phyloP scores from a whole-genome alignment of 495 filamentous ascomycete genomes.

The Hypoxylon lienhwacheense region DNA sequence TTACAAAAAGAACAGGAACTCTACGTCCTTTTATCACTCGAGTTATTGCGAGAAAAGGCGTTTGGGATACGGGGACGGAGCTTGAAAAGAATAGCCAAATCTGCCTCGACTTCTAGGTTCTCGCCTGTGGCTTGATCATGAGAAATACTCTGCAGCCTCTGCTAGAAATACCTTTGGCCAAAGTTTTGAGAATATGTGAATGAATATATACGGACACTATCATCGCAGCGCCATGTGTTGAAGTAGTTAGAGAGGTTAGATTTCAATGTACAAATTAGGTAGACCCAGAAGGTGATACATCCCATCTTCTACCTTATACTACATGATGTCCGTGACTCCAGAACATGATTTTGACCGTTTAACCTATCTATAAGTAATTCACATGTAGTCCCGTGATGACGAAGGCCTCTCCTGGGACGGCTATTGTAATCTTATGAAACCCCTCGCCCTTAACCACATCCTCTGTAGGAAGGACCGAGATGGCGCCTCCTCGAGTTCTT shows the following conservation, averaged over 20 bases:
- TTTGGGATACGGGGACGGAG: too few species aligned
- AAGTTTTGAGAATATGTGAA: neutral
- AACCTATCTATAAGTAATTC: constrained; percentile 5
- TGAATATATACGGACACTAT: neutral
- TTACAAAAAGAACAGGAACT: too few species aligned
- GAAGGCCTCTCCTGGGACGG: neutral
- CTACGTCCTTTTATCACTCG: neutral
- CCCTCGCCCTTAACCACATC: constrained; percentile 60
- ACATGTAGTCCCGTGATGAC: neutral
- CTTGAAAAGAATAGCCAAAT: neutral
- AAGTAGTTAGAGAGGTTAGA: neutral
- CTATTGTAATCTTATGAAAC: constrained; percentile 61
- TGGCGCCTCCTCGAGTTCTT: constrained; percentile 73
- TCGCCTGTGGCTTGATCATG: neutral
- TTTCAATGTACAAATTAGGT: constrained; percentile 4
- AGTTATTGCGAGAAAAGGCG: neutral
- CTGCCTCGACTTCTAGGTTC: neutral
- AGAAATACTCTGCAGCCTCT: neutral
- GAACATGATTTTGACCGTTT: constrained; percentile 4
- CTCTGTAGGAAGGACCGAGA: constrained; percentile 59
- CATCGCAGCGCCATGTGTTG: neutral
- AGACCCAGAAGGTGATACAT: neutral
- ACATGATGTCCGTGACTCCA: neutral
- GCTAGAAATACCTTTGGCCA: too few species aligned
- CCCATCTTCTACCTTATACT: neutral